Conservation (phyloP, 371 early-diverging fungal species). For the Umbelopsis sp. region DNA sequence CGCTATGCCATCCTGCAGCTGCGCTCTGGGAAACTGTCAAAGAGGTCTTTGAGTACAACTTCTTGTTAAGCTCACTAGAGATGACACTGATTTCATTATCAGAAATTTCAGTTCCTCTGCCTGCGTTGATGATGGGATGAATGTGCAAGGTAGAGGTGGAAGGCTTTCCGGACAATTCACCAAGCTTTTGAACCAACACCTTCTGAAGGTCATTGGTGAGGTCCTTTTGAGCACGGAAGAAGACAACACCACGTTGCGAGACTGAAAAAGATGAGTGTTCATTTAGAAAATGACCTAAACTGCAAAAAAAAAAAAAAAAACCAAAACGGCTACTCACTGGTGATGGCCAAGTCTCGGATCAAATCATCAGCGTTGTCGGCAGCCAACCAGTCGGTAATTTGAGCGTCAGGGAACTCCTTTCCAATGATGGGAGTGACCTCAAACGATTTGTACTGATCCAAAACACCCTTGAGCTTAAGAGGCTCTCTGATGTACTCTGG, state of each 20-base stretch:
- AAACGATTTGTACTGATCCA: conserved; percentile 2
- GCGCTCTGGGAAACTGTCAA: background rate
- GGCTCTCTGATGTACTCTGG: conserved; percentile 1
- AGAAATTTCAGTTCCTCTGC: background rate
- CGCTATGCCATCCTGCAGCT: conserved; percentile 39
- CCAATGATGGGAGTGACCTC: conserved; percentile 9
- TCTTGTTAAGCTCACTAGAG: conserved; percentile 6
- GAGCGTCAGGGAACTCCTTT: background rate
- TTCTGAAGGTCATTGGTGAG: conserved; percentile 45
- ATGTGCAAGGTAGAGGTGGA: conserved; percentile 42
- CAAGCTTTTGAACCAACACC: conserved; percentile 45
- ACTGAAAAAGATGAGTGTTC: conserved; percentile 33
- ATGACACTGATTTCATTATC: conserved; percentile 21
- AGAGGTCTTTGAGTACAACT: background rate
- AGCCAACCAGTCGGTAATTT: background rate
- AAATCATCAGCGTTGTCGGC: conserved; percentile 10
- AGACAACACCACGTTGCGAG: conserved; percentile 58
- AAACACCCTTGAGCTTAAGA: background rate
- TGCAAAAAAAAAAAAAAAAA: background rate
- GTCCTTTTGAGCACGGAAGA: conserved; percentile 56
- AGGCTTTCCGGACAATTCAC: conserved; percentile 32
- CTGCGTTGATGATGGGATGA: conserved; percentile 30
- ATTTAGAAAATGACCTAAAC: background rate
- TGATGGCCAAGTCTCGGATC: conserved; percentile 6
- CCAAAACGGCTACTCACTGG: background rate